Percentiles rank a stretch among this genome's conserved stretches.
These are phyloP conservation scores for Dactylella cylindrospora DNA, from an alignment of 2,329 filamentous ascomycete species.

Conservation along the genomic window DNA sequence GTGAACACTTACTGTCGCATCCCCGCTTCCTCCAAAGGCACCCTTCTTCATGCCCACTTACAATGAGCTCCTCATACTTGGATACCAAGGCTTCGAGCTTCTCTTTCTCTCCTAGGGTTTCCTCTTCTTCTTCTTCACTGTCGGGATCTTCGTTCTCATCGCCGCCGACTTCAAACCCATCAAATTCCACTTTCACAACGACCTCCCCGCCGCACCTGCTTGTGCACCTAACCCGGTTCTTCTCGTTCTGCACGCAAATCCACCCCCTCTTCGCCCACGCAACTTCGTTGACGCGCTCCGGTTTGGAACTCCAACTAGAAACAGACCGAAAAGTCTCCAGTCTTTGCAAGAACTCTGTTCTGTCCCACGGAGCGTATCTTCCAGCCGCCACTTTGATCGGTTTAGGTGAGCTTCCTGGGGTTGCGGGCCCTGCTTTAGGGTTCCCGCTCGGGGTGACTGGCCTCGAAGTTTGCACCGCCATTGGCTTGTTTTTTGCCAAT, in stretches of 20 bases:
- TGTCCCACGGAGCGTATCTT: slow-evolving; percentile 83
- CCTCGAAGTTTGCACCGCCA: slow-evolving; percentile 4
- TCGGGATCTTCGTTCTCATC: slow-evolving; percentile 54
- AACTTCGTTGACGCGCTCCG: slow-evolving; percentile 79
- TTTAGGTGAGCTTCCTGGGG: slow-evolving; percentile 25
- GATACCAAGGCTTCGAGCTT: slow-evolving; percentile 68
- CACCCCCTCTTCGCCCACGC: slow-evolving; percentile 94
- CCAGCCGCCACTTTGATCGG: slow-evolving; percentile 50
- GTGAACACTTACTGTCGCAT: slow-evolving; percentile 70
- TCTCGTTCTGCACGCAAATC: slow-evolving; percentile 77
- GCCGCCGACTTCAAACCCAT: slow-evolving; percentile 62
- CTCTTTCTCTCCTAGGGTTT: slow-evolving; percentile 52
- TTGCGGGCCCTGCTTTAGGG: slow-evolving; percentile 23
- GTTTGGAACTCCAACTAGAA: slow-evolving; percentile 91
- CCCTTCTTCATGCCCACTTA: slow-evolving; percentile 72
- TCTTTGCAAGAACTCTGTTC: slow-evolving; percentile 75
- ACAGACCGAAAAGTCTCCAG: slow-evolving; percentile 88
- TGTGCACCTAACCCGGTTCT: slow-evolving; percentile 70
- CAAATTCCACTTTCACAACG: slow-evolving; percentile 67
- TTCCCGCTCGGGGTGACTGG: slow-evolving; percentile 16
- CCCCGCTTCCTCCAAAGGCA: slow-evolving; percentile 85
- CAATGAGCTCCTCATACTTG: slow-evolving; percentile 72
- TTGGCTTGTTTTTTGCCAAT: slow-evolving; percentile 17
- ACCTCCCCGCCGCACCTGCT: slow-evolving; percentile 81
- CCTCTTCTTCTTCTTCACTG: slow-evolving; percentile 44